Base-by-base conservation (phyloP, 1,284 basidiomycete genomes). In the Coriolopsis trogii region DNA sequence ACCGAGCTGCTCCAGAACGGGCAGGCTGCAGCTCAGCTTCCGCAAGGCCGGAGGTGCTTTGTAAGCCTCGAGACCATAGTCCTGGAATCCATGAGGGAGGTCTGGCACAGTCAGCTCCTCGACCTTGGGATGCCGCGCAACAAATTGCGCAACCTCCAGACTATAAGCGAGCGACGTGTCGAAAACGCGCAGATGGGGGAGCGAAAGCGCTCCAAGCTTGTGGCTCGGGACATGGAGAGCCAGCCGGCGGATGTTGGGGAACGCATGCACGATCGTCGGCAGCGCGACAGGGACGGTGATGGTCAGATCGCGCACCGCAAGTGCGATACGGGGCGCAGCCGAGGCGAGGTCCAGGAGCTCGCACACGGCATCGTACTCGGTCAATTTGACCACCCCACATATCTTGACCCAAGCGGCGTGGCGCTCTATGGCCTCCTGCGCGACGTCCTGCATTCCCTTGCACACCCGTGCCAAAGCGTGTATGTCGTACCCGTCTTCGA, bases 401-500 rank as follows among this genome's bases (percentile, higher is more conserved):
- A 8, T 13, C 21, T 28, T 18, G n/a, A 26, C 25, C n/a, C 46
- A 34, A 16, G 28, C 26, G 3, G 50, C 44, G 25, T 52, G 50
- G 6, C 26, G 39, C 25, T 36, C 33, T 12, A 41, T 46, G 1
- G 50, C 44, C 18, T 30, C 40, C 18, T 36, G 13, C 5, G 50
- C 45, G 26, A 41, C 44, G 15, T 25, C 33, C 25, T 24, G 44
- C 16, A 52, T 21, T 2, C 50, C 50, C 5, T 41, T 36, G 50
- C 50, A 52, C 10, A 46, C 50, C 18, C 39, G 33, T 5, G 50
- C 50, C 18, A 52, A 45, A 7, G 50, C 33, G 25, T 52, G 28
- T 6, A 52, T 46, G 50, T 52, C 50, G 34, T 52, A 46, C 18
- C 50, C 50, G 24, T 52, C 50, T 3, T 46, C 31, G n/a, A 52